phyloP scores from a whole-genome alignment of 192 early-diverging fungal genomes.

The Funneliformis mosseae region DNA sequence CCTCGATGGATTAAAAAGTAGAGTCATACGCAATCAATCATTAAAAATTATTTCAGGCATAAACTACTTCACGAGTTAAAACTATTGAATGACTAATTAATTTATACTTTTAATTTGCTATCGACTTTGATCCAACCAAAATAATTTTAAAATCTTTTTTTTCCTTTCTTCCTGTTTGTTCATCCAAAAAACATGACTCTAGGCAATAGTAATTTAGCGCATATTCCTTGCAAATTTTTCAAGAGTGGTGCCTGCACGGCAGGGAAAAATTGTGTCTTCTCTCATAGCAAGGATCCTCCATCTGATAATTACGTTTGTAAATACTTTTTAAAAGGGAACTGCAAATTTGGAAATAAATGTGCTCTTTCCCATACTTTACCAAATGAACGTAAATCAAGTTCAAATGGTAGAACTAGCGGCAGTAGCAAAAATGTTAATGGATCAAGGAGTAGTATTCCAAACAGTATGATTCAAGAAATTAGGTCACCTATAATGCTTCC shows the following conservation, averaged over 20 bases:
- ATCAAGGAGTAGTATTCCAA: background rate
- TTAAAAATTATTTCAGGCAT: no score
- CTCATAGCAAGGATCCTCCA: constrained; percentile 66
- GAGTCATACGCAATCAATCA: no score
- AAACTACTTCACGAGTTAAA: no score
- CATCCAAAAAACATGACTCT: background rate
- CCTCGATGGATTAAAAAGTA: no score
- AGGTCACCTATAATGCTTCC: constrained; percentile 29
- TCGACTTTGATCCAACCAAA: background rate
- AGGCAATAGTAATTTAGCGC: constrained; percentile 40
- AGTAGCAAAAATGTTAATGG: background rate
- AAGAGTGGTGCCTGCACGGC: constrained; percentile 77
- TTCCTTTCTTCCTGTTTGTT: background rate
- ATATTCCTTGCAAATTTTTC: constrained; percentile 83
- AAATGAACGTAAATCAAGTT: constrained; percentile 37
- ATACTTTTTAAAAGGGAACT: constrained; percentile 78
- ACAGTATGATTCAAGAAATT: constrained; percentile 29
- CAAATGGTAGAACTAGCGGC: background rate
- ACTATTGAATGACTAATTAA: background rate
- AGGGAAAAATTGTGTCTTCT: constrained; percentile 73
- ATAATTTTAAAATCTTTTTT: background rate
- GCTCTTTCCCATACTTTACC: constrained; percentile 59
- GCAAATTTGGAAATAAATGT: constrained; percentile 79
- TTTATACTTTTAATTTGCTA: background rate
- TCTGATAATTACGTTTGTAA: constrained; percentile 71